Evolutionary conservation across 2,329 filamentous ascomycete species (phyloP), one percentile per base, ranked within the genome.

Genomic region (Colletotrichum sojae): DNA sequence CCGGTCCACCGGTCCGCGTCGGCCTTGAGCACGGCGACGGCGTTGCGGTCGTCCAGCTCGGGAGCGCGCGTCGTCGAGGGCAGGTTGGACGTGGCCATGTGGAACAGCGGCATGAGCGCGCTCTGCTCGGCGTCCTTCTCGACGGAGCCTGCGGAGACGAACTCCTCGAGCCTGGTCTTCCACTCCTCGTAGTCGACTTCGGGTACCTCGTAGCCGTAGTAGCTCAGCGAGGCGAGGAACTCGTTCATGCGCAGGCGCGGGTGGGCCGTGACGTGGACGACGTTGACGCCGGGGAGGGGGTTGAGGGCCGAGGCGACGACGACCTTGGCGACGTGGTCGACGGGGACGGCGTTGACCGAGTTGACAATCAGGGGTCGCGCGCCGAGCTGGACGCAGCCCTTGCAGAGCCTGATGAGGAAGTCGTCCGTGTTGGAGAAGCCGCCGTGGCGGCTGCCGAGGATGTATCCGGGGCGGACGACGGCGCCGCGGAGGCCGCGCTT

Each of bases 281-380:
- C 93, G 69, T 87, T 83, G 3, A 4, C 76, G 72, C 51, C 43
- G 16, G 54, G 64, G 20, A 89, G 85, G 0, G 90, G 90, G 75
- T 91, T 87, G 74, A 97, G 85, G 0, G 90, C 87, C 5, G 91
- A 85, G 0, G 94, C 93, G 18, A 94, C 89, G 27, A 97, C 92
- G 8, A 97, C 88, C n/a, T 89, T 86, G 1, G 91, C 89, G 43
- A 98, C 94, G 73, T 97, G 94, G 71, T 90, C 90, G 27, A 97
- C 94, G 0, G 95, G 95, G 0, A 97, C 92, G 79, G 91, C 90
- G 83, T 98, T 98, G 79, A 98, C 90, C 0, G 94, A 93, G 83
- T 97, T 98, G 78, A 85, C 81, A 73, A 98, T 97, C 73, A 88
- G 86, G 1, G 95, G 95, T 0, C 94, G 87, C 3, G 86, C 85